These are phyloP conservation scores for Aaosphaeria arxii DNA, from an alignment of 2,329 filamentous ascomycete species.

Conservation along the genomic window DNA sequence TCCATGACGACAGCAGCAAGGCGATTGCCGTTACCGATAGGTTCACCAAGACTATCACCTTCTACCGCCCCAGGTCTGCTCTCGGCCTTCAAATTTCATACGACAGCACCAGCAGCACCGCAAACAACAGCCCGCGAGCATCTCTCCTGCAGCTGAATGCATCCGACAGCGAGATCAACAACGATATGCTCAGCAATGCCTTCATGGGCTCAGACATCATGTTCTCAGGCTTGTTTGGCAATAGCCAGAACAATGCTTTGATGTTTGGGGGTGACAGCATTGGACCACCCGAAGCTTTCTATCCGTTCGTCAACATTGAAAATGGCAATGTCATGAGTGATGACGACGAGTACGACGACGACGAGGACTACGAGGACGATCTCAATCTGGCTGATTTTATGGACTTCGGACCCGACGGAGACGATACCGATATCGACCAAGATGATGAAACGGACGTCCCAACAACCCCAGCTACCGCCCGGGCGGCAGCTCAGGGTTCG, in stretches of 20 bases:
- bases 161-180: slow-evolving; percentile 39
- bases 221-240: slow-evolving; percentile 67
- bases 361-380: slow-evolving; percentile 57
- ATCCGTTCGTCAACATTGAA: slow-evolving; percentile 58
- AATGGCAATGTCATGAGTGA: slow-evolving; percentile 55
- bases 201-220: slow-evolving; percentile 62
- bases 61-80: slow-evolving; percentile 38
- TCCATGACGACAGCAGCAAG: slow-evolving; percentile 32
- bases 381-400: slow-evolving; percentile 38
- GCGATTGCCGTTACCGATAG: slow-evolving; percentile 43
- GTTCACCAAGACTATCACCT: slow-evolving; percentile 39
- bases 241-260: slow-evolving; percentile 42
- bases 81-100: slow-evolving; percentile 11
- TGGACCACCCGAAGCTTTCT: slow-evolving; percentile 73
- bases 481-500: slow-evolving; percentile 22
- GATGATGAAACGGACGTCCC: slow-evolving; percentile 36
- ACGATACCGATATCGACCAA: slow-evolving; percentile 33
- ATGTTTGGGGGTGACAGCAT: slow-evolving; percentile 60
- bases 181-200: slow-evolving; percentile 29
- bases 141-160: slow-evolving; percentile 33
- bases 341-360: slow-evolving; percentile 60
- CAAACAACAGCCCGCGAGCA: slow-evolving; percentile 38
- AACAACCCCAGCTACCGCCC: slow-evolving; percentile 33
- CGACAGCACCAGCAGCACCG: slow-evolving; percentile 39
- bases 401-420: slow-evolving; percentile 34